Evolutionary conservation across 23 red algal genomes (phyloP), one percentile per base, ranked within the genome.

Genomic region (Agarophyton chilense): DNA sequence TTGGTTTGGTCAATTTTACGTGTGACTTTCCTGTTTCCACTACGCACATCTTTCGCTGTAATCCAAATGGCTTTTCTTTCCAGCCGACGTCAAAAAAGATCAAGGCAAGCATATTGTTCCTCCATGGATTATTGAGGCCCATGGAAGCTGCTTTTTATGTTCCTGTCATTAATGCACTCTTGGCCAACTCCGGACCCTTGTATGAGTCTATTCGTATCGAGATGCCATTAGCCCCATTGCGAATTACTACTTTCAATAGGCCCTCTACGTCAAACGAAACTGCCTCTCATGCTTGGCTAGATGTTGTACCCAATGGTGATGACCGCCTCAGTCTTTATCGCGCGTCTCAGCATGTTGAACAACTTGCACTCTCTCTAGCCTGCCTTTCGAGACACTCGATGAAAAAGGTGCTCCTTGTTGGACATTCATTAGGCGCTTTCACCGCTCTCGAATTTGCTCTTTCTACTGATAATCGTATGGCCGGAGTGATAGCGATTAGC

Each of bases 371-470:
- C 2, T 74, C 68, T 18, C 68, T 46, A 49, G 68, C 40, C 10
- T 74, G 68, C 24, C 38, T 22, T 10, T 74, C 43, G 0, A 13
- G 68, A 47, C 68, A 74, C 18, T 47, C 68, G 9, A 7, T n/a
- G 13, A 26, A 31, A 47, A 74, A 74, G 25, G 68, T 74, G 19
- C 25, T 74, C 40, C 68, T 74, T 74, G 21, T n/a, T 10, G 68
- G 68, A 13, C 68, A 74, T 29, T 74, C 68, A 24, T 47, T 74
- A 25, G 68, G 68, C 3, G 68, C 40, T 12, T 21, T 47, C 33
- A 74, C 68, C 33, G 4, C 68, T 16, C 68, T 74, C n/a, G 68
- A 74, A 18, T 74, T 74, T 74, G 40, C 68, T 74, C 68, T 74
- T 28, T 74, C 68, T 49, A 74, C 68, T 49, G 68, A 74, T 47